Base-by-base conservation (phyloP, 2,329 filamentous ascomycete genomes). In the Monosporascus sp. region DNA sequence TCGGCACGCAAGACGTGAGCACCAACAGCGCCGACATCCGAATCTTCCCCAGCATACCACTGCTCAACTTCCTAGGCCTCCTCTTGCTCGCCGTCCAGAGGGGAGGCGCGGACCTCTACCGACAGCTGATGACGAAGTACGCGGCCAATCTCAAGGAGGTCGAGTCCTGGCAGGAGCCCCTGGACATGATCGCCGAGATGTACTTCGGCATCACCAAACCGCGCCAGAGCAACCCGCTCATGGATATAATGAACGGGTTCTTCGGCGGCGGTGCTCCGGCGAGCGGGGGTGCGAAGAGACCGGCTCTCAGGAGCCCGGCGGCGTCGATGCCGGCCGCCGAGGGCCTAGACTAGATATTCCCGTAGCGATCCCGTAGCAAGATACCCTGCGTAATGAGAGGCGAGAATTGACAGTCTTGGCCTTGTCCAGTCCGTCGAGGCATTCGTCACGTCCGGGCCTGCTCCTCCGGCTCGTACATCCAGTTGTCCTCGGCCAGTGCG, bases 201-300 rank as follows among this genome's bases (percentile, higher is more conserved):
- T 99, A 97, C 77, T 99, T 99, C 74, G 86, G 86, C 37, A 95
- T 99, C 69, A 83, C 86, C 74, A 87, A 91, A 67, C 93, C 92
- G 47, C 82, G 88, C 65, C 90, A 96, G 75, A 88, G 87, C 59
- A 97, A 97, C 70, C 92, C 92, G 3, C 77, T 99, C 70, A 84
- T 97, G 72, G 94, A 99, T 69, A 97, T 99, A 92, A 95, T 99
- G 89, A 92, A 91, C 48, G 92, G 85, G 57, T 83, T 99, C 78
- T 89, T 99, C 65, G 92, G 92, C 48, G 90, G 90, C 20, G 81
- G 79, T n/a, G 77, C 70, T 22, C 61, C 67, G 31, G 59, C 57
- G 22, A 54, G 62, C 48, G 65, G 62, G 36, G 62, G 58, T 48
- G 52, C 63, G 43, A 72, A 70, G 55, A 74, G 72, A 53, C 73